These are phyloP conservation scores for Termitomyces bulborhizus DNA, from an alignment of 768 basidiomycete species.

Conservation along the genomic window DNA sequence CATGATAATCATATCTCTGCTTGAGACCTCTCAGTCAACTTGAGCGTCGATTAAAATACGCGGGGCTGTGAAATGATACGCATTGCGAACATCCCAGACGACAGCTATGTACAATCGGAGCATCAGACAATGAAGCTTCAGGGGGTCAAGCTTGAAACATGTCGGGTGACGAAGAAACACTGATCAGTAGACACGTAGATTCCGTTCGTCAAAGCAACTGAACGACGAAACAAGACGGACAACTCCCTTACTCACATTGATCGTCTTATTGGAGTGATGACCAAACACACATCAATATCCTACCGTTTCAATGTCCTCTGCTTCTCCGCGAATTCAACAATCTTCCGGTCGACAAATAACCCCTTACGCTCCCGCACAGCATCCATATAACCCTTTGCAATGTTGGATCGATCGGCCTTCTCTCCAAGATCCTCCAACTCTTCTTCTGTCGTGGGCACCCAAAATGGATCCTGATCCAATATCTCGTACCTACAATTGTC, in stretches of 20 bases:
- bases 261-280: background rate
- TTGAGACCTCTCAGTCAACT: background rate
- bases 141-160: no score
- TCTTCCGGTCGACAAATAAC: constrained; percentile 91
- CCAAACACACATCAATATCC: constrained; percentile 1
- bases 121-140: background rate
- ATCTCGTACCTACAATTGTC: constrained; percentile 69
- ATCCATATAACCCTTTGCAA: constrained; percentile 94
- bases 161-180: background rate
- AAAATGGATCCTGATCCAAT: constrained; percentile 92
- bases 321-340: constrained; percentile 95
- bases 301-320: constrained; percentile 80
- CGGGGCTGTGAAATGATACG: no score
- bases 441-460: constrained; percentile 96
- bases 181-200: background rate
- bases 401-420: constrained; percentile 87
- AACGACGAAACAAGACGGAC: background rate
- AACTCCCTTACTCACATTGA: background rate
- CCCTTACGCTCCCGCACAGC: constrained; percentile 88
- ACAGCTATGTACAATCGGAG: background rate
- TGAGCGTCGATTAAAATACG: background rate
- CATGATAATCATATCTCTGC: background rate
- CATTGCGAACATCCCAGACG: no score
- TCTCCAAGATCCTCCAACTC: constrained; percentile 96
- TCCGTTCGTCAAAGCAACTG: background rate